Conservation (phyloP, 805 yeast genomes). For the Wickerhamiella hasegawae region DNA sequence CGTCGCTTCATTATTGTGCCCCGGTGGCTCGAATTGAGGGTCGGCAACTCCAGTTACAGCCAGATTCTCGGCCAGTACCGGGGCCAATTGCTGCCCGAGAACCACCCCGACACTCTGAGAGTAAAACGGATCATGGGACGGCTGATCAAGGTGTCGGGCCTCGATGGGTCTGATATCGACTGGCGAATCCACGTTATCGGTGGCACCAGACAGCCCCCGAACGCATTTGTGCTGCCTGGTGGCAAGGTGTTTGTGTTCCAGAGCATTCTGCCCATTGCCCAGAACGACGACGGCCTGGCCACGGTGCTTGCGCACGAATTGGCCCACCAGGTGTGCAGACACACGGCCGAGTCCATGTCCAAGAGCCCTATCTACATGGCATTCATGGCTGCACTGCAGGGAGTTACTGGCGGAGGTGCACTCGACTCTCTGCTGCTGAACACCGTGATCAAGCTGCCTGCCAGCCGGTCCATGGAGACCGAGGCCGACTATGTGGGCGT, state of each 20-base stretch:
- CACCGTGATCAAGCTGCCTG: slow-evolving; percentile 56
- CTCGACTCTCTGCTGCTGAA: slow-evolving; percentile 38
- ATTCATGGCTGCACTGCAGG: slow-evolving; percentile 35
- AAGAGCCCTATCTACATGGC: slow-evolving; percentile 54
- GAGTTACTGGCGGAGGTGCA: slow-evolving; percentile 42
- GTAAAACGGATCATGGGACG: slow-evolving; percentile 50
- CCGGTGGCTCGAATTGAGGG: slow-evolving; percentile 39
- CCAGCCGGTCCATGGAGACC: slow-evolving; percentile 83
- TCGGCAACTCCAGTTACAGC: slow-evolving; percentile 50
- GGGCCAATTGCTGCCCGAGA: slow-evolving; percentile 38
- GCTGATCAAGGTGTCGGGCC: slow-evolving; percentile 29
- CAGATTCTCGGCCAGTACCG: slow-evolving; percentile 42
- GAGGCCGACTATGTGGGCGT: slow-evolving; percentile 94
- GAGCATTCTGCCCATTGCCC: slow-evolving; percentile 61
- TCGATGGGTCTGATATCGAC: slow-evolving; percentile 19
- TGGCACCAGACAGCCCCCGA: slow-evolving; percentile 65
- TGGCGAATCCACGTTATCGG: slow-evolving; percentile 79
- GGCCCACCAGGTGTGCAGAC: slow-evolving; percentile 89
- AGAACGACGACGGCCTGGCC: slow-evolving; percentile 82
- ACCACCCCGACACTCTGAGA: slow-evolving; percentile 40
- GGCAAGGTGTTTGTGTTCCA: slow-evolving; percentile 88
- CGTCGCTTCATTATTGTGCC: slow-evolving; percentile 58
- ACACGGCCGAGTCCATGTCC: slow-evolving; percentile 70
- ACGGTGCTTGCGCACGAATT: slow-evolving; percentile 87
- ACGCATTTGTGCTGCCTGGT: slow-evolving; percentile 91